Conservation (phyloP, 2,329 filamentous ascomycete genomes). For the Aspergillus intermedius region DNA sequence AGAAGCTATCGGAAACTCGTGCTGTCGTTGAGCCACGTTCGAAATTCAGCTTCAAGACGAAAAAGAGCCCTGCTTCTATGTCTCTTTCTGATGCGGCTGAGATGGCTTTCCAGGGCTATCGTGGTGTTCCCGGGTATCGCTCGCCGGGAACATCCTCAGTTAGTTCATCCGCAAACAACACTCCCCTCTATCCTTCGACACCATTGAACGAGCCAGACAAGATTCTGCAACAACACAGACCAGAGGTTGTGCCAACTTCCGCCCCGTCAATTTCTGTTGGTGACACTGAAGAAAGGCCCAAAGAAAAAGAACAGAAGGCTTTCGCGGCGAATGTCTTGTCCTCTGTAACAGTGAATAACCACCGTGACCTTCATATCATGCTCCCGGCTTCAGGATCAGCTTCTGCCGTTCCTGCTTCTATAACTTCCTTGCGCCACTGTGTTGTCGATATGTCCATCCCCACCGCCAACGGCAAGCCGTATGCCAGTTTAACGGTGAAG, state of each 20-base stretch:
- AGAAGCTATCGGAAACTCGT: constrained; percentile 67
- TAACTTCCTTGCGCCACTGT: constrained; percentile 63
- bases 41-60: constrained; percentile 75
- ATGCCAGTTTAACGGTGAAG: constrained; percentile 65
- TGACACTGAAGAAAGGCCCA: constrained; percentile 14
- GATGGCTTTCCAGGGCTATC: constrained; percentile 44
- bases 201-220: constrained; percentile 30
- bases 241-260: constrained; percentile 31
- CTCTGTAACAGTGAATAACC: constrained; percentile 59
- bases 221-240: constrained; percentile 22
- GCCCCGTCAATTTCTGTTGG: constrained; percentile 18
- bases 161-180: constrained; percentile 31
- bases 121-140: constrained; percentile 37
- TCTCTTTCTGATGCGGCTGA: constrained; percentile 53
- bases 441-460: constrained; percentile 75
- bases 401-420: constrained; percentile 65
- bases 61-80: constrained; percentile 50
- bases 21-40: constrained; percentile 64
- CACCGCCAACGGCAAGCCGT: constrained; percentile 51
- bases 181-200: constrained; percentile 31
- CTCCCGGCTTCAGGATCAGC: constrained; percentile 64
- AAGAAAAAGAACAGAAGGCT: constrained; percentile 20
- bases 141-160: constrained; percentile 38
- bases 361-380: constrained; percentile 66
- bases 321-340: constrained; percentile 52